Evolutionary conservation across 2,329 filamentous ascomycete genomes (phyloP), one percentile per base, ranked within the genome.

Genomic region (Xylaria sp.): DNA sequence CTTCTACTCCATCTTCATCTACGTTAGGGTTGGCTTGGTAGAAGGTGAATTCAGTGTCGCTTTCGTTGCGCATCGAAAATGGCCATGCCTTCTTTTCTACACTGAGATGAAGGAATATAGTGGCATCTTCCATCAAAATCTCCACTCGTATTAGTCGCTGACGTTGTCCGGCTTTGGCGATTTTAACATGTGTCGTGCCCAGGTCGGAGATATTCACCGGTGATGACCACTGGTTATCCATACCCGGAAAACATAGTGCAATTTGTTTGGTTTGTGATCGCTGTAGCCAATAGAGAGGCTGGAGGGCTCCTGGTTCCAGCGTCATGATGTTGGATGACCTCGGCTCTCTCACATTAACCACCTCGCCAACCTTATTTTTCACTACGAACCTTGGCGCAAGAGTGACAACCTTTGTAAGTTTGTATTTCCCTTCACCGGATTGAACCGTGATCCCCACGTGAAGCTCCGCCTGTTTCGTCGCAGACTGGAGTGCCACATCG

Each of bases 31-130:
- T 92, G 20, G 94, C 92, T 80, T 99, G 96, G 84, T 92, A 97
- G 83, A 99, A 99, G 58, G 95, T 91, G 80, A 98, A 98, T 78
- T 98, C 96, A 28, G 92, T 92, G 76, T 98, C 95, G 77, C 95
- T 98, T 82, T 98, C 96, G 78, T 99, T 99, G 72, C 96, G 92
- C 91, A 99, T 98, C 0, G 94, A 98, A 82, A 96, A 99, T 0
- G 96, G 96, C 96, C 96, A 99, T 78, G 97, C 94, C 80, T 96
- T 97, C 6, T 89, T 94, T 82, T 99, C 96, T 73, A 95, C 85
- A 77, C 90, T 96, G 67, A 99, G 87, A 76, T 97, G 93, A 41
- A 98, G 80, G 85, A 98, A 99, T 49, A 99, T 91, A 0, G 95
- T 98, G 0, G 95, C 93, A 70, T 93, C 90, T 79, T 99, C 97